Evolutionary conservation across 495 filamentous ascomycete species (phyloP).

Genomic region (Patellaria atrata): DNA sequence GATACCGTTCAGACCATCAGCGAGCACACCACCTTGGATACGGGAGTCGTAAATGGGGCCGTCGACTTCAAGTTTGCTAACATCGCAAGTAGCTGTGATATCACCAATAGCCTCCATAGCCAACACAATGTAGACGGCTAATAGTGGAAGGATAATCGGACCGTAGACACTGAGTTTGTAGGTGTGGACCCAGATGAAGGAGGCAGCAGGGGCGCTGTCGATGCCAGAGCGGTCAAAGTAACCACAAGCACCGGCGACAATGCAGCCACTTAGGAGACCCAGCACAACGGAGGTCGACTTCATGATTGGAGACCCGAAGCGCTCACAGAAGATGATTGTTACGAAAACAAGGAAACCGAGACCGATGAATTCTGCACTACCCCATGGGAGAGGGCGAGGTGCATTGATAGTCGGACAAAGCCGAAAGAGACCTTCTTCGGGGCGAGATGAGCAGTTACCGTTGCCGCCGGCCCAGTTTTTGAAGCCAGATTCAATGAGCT

Average conservation of each 20-base stretch:
- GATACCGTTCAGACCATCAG: conserved; percentile 72
- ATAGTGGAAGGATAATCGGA: conserved; percentile 66
- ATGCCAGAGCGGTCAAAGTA: conserved; percentile 68
- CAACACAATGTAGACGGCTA: conserved; percentile 78
- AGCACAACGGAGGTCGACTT: conserved; percentile 63
- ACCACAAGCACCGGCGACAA: conserved; percentile 69
- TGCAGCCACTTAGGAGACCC: conserved; percentile 72
- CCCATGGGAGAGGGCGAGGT: conserved; percentile 77
- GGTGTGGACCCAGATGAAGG: conserved; percentile 84
- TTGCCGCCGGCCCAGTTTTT: conserved; percentile 73
- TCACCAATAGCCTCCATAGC: conserved; percentile 85
- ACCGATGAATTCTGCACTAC: conserved; percentile 72
- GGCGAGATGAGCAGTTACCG: conserved; percentile 43
- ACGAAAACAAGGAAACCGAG: conserved; percentile 82
- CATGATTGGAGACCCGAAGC: conserved; percentile 69
- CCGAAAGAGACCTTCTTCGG: conserved; percentile 39
- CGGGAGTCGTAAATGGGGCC: conserved; percentile 71
- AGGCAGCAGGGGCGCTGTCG: conserved; percentile 53
- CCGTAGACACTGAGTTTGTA: conserved; percentile 71
- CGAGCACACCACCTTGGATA: conserved; percentile 79
- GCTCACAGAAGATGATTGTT: conserved; percentile 76
- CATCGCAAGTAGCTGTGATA: conserved; percentile 62
- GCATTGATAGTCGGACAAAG: conserved; percentile 59
- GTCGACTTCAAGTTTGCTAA: conserved; percentile 70
- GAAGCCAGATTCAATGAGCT: conserved; percentile 63